These are phyloP conservation scores for Cryptococcus sp. DNA, from an alignment of 1,284 basidiomycete genomes.

Conservation along the genomic window DNA sequence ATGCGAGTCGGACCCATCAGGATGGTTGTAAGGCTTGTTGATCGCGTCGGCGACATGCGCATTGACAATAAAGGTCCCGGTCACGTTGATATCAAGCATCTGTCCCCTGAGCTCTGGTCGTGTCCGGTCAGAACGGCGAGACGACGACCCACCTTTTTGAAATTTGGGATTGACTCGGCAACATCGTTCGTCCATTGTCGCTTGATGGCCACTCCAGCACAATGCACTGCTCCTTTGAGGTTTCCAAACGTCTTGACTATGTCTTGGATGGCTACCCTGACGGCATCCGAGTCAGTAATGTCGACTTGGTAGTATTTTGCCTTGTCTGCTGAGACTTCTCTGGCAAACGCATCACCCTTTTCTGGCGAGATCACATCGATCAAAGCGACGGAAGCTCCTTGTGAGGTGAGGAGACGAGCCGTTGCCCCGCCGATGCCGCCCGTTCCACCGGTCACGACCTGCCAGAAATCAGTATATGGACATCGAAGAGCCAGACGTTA, in stretches of 20 bases:
- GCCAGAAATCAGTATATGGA: background rate
- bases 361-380: constrained; percentile 30
- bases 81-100: constrained; percentile 41
- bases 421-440: constrained; percentile 33
- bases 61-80: constrained; percentile 39
- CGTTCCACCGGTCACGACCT: constrained; percentile 32
- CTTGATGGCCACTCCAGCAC: constrained; percentile 38
- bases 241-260: constrained; percentile 23
- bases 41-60: constrained; percentile 42
- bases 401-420: constrained; percentile 15
- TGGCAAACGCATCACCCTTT: constrained; percentile 22
- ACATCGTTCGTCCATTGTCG: constrained; percentile 37
- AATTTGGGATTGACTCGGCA: constrained; percentile 34
- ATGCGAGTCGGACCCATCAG: constrained; percentile 16
- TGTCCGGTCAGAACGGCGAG: too few species aligned
- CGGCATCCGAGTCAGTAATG: constrained; percentile 30
- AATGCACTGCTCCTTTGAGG: constrained; percentile 37
- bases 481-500: background rate
- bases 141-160: constrained; percentile 24
- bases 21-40: constrained; percentile 34
- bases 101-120: constrained; percentile 2
- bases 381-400: constrained; percentile 29
- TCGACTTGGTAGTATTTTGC: constrained; percentile 30
- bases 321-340: constrained; percentile 10
- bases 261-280: constrained; percentile 22